Evolutionary conservation across 2,329 filamentous ascomycete species (phyloP).

Genomic region (Aspergillus fructus): DNA sequence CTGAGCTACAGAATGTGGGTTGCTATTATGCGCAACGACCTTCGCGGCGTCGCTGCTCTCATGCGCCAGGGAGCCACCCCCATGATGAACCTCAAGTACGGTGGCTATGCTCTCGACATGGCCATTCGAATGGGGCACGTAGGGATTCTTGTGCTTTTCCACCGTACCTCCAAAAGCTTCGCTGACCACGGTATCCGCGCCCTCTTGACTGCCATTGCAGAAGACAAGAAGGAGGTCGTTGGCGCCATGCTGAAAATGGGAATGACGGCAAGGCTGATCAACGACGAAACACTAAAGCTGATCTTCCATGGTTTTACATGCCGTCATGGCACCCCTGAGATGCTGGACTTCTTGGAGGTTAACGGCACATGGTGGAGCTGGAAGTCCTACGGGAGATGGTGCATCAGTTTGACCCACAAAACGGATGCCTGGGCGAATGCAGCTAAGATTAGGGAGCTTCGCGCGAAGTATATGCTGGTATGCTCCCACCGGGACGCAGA

Average conservation of each 20-base stretch:
- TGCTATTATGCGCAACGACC: too few relatives aligned
- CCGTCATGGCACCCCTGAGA: neutral
- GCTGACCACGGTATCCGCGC: constrained; percentile 3
- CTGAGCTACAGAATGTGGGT: too few relatives aligned
- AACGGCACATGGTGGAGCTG: neutral
- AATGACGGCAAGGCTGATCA: constrained; percentile 11
- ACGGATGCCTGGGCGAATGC: neutral
- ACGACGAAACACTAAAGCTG: neutral
- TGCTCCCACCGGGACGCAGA: too few relatives aligned
- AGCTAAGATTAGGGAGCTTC: too few relatives aligned
- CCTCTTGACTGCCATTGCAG: constrained; percentile 12
- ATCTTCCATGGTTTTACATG: neutral
- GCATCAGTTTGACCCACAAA: neutral
- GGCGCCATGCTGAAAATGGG: constrained; percentile 17
- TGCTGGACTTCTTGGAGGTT: neutral
- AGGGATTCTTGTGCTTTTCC: constrained; percentile 9
- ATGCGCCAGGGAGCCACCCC: too few relatives aligned
- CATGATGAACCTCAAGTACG: too few relatives aligned
- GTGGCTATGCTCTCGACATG: too few relatives aligned
- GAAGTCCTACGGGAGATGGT: neutral
- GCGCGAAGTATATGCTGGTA: too few relatives aligned
- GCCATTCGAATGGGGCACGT: too few relatives aligned
- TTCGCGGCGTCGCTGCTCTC: too few relatives aligned
- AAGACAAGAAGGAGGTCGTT: constrained; percentile 8
- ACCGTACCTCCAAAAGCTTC: constrained; percentile 3